Evolutionary conservation across 1,139 yeast genomes (phyloP).

Genomic region (Diutina mesorugosa): DNA sequence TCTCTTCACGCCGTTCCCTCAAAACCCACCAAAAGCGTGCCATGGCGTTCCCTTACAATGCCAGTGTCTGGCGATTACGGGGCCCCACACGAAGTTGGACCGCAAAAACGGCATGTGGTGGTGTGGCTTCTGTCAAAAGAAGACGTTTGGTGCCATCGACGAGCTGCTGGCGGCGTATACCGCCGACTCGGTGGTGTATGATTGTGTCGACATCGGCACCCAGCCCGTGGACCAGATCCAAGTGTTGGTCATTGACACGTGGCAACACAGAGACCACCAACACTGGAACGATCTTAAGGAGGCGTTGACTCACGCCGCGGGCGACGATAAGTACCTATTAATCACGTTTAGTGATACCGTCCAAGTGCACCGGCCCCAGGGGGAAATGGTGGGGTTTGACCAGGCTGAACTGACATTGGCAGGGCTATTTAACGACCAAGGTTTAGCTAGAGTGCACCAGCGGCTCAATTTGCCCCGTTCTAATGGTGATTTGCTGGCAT

Average conservation of each 20-base stretch:
- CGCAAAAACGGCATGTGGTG: slow-evolving; percentile 22
- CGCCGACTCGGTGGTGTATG: background rate
- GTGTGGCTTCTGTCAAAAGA: slow-evolving; percentile 25
- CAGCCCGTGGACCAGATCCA: background rate
- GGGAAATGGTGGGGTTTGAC: background rate
- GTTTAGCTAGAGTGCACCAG: background rate
- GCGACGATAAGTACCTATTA: slow-evolving; percentile 8
- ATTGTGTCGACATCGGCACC: background rate
- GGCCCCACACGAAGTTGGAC: slow-evolving; percentile 19
- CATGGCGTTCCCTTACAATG: slow-evolving; percentile 8
- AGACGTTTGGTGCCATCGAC: slow-evolving; percentile 5
- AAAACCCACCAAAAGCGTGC: slow-evolving; percentile 3
- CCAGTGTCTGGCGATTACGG: background rate
- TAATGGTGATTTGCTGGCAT: background rate
- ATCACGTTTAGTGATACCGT: slow-evolving; percentile 20
- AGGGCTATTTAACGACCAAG: background rate
- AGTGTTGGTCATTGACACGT: slow-evolving; percentile 18
- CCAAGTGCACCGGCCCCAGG: slow-evolving; percentile 10
- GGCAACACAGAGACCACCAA: slow-evolving; percentile 16
- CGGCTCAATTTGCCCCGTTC: background rate
- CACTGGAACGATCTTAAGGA: slow-evolving; percentile 6
- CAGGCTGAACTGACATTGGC: background rate
- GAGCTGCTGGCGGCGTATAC: background rate
- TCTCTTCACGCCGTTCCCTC: slow-evolving; percentile 17
- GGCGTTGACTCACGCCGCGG: background rate